Conservation (phyloP, 495 filamentous ascomycete genomes). For the Penicillium mononematosum region DNA sequence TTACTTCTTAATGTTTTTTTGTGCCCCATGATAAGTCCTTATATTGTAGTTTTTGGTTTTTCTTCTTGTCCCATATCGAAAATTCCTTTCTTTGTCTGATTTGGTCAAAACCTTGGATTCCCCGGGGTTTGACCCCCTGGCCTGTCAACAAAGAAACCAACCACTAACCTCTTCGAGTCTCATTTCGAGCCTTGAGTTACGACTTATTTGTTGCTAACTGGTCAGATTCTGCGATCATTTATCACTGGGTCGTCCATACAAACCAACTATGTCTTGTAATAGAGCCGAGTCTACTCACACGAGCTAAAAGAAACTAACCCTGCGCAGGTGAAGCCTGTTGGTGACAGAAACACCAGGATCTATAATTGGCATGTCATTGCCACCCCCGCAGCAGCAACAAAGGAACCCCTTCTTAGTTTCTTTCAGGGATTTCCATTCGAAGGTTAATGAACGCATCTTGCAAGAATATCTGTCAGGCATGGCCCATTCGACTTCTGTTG, state of each 20-base stretch:
- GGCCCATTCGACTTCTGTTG: not conserved
- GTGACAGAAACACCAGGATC: not conserved
- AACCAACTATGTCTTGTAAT: not conserved
- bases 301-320: not conserved
- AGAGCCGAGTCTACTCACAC: not conserved
- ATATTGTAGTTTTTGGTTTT: not conserved
- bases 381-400: conserved; percentile 5
- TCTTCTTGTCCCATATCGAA: not conserved
- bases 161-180: not conserved
- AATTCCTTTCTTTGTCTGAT: not conserved
- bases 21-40: conserved; percentile 20
- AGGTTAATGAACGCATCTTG: not conserved
- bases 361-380: conserved; percentile 12
- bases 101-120: not conserved
- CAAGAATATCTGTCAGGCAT: conserved; percentile 8
- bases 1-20: conserved; percentile 33
- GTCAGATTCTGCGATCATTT: not conserved
- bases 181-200: not conserved
- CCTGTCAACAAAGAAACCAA: not conserved
- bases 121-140: not conserved
- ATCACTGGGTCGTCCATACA: not conserved
- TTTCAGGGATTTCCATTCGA: not conserved
- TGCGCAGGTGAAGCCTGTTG: not conserved
- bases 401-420: not conserved
- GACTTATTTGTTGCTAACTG: not conserved